These are phyloP conservation scores for Ophiorrhiza pumila DNA, from an alignment of 257 asterid genomes.

Conservation along the genomic window DNA sequence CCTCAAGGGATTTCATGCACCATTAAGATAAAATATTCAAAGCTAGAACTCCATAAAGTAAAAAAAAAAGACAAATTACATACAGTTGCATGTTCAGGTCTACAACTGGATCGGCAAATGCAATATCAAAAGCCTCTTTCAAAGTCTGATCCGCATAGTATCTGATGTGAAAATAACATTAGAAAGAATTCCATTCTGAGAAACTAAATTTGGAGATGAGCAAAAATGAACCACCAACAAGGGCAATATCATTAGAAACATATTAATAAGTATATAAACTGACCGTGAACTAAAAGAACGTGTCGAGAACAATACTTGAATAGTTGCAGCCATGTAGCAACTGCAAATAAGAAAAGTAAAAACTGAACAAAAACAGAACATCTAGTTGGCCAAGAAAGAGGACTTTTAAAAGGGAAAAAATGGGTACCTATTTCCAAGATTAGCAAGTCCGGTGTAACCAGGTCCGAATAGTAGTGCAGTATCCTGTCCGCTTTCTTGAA, in stretches of 20 bases:
- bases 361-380: constrained; percentile 6
- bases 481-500: constrained; percentile 94
- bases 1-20: not conserved
- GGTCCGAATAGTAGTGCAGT: constrained; percentile 89
- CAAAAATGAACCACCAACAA: constrained; percentile 1
- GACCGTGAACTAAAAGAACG: constrained; percentile 74
- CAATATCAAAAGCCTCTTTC: constrained; percentile 67
- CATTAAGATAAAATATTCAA: not conserved
- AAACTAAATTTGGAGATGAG: constrained; percentile 14
- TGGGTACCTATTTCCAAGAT: constrained; percentile 96
- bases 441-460: constrained; percentile 91
- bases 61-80: constrained; percentile 33
- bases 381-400: constrained; percentile 8
- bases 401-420: not conserved
- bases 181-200: not conserved
- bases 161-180: constrained; percentile 35
- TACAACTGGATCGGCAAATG: constrained; percentile 93
- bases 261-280: constrained; percentile 22
- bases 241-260: not conserved
- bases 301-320: constrained; percentile 90
- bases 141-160: constrained; percentile 58
- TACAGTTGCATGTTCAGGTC: constrained; percentile 94
- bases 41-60: not conserved
- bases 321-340: constrained; percentile 95
- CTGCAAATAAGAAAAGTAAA: constrained; percentile 47